Percentiles rank a stretch among this genome's conserved stretches.
These are phyloP conservation scores for Schizothecium vesticola DNA, from an alignment of 495 filamentous ascomycete genomes.

Conservation along the genomic window DNA sequence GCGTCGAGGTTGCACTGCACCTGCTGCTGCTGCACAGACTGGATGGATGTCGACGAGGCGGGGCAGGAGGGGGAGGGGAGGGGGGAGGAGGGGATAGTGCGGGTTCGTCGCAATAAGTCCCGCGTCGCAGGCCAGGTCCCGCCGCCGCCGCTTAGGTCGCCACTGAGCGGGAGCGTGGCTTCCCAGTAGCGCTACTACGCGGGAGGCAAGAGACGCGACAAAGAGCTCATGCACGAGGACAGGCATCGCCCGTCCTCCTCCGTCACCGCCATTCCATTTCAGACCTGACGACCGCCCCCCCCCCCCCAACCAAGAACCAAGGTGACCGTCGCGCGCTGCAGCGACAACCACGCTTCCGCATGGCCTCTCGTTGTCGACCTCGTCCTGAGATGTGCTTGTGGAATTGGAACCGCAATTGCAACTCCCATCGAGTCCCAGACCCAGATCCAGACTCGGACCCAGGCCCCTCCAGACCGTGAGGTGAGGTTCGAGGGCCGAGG, in stretches of 20 bases:
- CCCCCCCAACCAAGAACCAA: no score
- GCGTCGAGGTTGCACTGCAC: neutral
- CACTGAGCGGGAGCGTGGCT: no score
- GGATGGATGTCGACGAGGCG: neutral
- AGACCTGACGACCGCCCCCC: constrained; percentile 8
- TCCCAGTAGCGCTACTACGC: neutral
- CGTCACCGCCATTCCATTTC: constrained; percentile 36
- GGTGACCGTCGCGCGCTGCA: neutral
- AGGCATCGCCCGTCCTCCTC: constrained; percentile 15
- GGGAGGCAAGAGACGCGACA: neutral
- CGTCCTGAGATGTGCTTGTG: neutral
- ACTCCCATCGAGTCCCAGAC: neutral
- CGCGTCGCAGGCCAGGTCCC: neutral
- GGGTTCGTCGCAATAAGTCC: neutral
- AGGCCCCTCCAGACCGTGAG: no score
- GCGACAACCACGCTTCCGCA: neutral
- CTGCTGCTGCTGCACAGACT: neutral
- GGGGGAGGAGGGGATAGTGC: neutral
- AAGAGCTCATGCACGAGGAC: constrained; percentile 1
- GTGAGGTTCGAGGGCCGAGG: neutral
- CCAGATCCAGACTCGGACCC: no score
- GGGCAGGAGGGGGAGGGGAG: neutral
- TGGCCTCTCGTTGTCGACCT: neutral
- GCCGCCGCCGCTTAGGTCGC: neutral
- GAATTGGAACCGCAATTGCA: neutral